Percentiles rank a stretch among this genome's conserved stretches.
Conservation (phyloP, 2,329 filamentous ascomycete species). For the Chaetothyriales sp. region DNA sequence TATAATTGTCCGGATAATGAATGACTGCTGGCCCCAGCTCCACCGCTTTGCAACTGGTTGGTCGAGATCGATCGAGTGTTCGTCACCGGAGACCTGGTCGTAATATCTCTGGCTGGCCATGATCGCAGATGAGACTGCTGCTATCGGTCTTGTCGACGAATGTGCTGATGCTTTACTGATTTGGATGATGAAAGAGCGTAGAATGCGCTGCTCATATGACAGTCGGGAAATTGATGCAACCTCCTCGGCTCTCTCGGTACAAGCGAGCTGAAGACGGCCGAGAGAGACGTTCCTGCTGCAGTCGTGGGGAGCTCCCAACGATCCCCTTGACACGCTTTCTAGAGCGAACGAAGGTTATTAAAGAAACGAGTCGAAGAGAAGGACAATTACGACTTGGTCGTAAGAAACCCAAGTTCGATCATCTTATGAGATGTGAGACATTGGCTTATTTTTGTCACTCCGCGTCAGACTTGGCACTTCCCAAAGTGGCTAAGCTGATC, state of each 20-base stretch:
- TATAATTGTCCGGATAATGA: neutral
- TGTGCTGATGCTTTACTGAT: neutral
- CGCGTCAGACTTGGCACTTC: neutral
- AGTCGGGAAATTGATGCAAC: no score
- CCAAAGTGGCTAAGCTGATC: neutral
- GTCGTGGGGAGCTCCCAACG: neutral
- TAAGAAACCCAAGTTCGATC: no score
- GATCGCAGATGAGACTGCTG: neutral
- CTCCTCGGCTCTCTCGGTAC: neutral
- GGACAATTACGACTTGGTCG: neutral
- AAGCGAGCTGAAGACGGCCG: neutral
- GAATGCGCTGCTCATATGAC: neutral
- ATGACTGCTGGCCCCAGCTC: constrained; percentile 1
- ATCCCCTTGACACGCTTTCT: neutral
- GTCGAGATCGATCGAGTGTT: constrained; percentile 2
- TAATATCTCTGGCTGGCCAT: constrained; percentile 2
- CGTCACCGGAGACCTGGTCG: constrained; percentile 6
- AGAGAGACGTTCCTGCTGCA: neutral
- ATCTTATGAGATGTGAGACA: neutral
- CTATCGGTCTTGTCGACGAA: neutral
- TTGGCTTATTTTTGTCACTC: neutral
- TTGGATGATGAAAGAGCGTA: neutral
- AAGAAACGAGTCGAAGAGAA: neutral
- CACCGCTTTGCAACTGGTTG: neutral
- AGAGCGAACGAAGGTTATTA: neutral